Evolutionary conservation across 805 yeast genomes (phyloP).

Genomic region (Wickerhamiella sergipiensis): DNA sequence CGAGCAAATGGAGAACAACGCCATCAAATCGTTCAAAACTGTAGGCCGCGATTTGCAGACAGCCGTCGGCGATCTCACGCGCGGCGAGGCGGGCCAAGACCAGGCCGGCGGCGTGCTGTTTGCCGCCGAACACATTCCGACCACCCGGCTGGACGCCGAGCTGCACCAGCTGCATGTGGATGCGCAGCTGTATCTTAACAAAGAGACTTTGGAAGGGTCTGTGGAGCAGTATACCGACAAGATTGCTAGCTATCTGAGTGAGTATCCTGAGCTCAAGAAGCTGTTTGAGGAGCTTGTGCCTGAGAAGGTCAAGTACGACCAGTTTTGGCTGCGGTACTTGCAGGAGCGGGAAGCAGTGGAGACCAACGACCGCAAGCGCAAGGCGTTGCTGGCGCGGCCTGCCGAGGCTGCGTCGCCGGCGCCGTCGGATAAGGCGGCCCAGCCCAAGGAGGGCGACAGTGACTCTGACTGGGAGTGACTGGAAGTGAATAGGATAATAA

Average conservation of each 20-base stretch:
- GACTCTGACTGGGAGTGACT: conserved; percentile 11
- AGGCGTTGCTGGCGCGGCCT: conserved; percentile 38
- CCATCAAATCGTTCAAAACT: conserved; percentile 44
- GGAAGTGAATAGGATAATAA: neutral
- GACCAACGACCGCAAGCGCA: conserved; percentile 52
- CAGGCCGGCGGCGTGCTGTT: conserved; percentile 28
- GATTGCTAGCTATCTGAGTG: conserved; percentile 34
- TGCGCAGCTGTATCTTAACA: conserved; percentile 30
- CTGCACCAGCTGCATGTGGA: conserved; percentile 41
- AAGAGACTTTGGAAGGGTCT: conserved; percentile 23
- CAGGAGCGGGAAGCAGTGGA: conserved; percentile 38
- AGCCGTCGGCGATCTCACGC: conserved; percentile 32
- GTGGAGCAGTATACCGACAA: conserved; percentile 37
- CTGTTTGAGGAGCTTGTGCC: conserved; percentile 60
- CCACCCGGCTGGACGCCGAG: conserved; percentile 52
- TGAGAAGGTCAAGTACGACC: conserved; percentile 37
- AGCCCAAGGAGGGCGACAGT: conserved; percentile 4
- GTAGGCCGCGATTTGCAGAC: conserved; percentile 34
- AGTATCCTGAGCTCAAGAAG: conserved; percentile 37
- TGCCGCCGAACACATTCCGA: conserved; percentile 29
- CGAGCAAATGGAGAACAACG: conserved; percentile 58
- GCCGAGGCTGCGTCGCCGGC: neutral
- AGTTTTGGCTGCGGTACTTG: conserved; percentile 69
- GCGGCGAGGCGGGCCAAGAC: conserved; percentile 15
- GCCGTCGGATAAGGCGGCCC: neutral